A percentile compares a stretch with the other conserved stretches of the same genome.
Evolutionary conservation across 352 stramenopile genomes (phyloP).

Genomic region (Pythium diclinum): DNA sequence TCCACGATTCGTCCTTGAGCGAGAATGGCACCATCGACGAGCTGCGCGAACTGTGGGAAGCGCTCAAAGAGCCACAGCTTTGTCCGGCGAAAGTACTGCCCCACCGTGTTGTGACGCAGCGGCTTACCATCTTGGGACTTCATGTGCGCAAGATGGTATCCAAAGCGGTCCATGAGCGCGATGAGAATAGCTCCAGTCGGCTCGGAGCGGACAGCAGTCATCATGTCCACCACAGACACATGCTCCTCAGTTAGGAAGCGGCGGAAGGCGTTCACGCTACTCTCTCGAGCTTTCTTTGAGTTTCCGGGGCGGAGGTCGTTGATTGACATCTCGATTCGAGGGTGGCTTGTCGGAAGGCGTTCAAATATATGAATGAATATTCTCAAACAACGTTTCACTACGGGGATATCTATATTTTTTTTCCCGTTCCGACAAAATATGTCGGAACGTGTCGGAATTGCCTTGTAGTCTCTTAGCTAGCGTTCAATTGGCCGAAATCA

Average conservation of each 20-base stretch:
- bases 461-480: too few relatives aligned
- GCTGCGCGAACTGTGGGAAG: constrained; percentile 13
- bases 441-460: constrained; percentile 10
- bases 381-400: constrained; percentile 8
- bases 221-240: constrained; percentile 7
- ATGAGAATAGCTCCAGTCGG: constrained; percentile 10
- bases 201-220: constrained; percentile 11
- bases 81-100: constrained; percentile 23
- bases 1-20: constrained; percentile 12
- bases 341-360: constrained; percentile 6
- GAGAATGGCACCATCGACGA: constrained; percentile 15
- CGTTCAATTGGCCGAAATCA: too few relatives aligned
- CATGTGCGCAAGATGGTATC: constrained; percentile 20
- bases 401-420: constrained; percentile 17
- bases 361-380: constrained; percentile 17
- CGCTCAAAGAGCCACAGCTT: constrained; percentile 23
- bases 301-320: constrained; percentile 21
- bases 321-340: constrained; percentile 14
- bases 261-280: constrained; percentile 21
- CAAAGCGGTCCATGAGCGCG: constrained; percentile 29
- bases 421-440: constrained; percentile 17
- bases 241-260: constrained; percentile 16
- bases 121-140: neutral
- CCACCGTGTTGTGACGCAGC: constrained; percentile 11
- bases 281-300: constrained; percentile 19